Evolutionary conservation across 2,329 filamentous ascomycete genomes (phyloP).

Genomic region (Fusarium haematococcum): DNA sequence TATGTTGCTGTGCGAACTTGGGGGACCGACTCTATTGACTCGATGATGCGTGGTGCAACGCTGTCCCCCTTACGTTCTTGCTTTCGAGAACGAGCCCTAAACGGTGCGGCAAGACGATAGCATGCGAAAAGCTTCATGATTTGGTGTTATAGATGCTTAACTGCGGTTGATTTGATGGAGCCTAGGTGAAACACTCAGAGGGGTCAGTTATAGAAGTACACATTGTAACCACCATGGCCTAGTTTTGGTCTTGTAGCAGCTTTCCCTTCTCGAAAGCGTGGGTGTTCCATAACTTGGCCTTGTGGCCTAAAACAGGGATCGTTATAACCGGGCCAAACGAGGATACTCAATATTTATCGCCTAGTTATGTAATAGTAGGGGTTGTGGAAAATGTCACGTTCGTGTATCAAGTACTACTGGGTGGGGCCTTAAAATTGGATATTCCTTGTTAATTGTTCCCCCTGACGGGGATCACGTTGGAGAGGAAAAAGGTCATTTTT

Average conservation of each 20-base stretch:
- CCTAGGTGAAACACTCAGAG: neutral
- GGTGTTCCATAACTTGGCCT: neutral
- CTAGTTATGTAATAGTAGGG: neutral
- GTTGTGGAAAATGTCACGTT: neutral
- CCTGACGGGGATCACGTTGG: no score
- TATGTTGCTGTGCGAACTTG: neutral
- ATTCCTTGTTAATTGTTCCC: no score
- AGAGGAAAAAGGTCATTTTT: no score
- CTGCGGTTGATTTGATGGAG: neutral
- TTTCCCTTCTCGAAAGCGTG: no score
- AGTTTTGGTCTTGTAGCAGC: neutral
- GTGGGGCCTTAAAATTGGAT: neutral
- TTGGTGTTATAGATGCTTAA: neutral
- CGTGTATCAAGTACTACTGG: neutral
- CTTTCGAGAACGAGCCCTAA: neutral
- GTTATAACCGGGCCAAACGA: neutral
- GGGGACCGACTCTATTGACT: neutral
- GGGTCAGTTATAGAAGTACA: neutral
- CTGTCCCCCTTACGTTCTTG: neutral
- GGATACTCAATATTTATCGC: neutral
- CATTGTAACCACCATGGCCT: neutral
- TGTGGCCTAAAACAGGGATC: neutral
- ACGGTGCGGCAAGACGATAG: neutral
- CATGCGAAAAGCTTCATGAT: neutral
- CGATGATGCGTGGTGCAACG: neutral